Evolutionary conservation across 192 early-diverging fungal species (phyloP), one percentile per base, ranked within the genome.

Genomic region (Gaertneriomyces sp.): DNA sequence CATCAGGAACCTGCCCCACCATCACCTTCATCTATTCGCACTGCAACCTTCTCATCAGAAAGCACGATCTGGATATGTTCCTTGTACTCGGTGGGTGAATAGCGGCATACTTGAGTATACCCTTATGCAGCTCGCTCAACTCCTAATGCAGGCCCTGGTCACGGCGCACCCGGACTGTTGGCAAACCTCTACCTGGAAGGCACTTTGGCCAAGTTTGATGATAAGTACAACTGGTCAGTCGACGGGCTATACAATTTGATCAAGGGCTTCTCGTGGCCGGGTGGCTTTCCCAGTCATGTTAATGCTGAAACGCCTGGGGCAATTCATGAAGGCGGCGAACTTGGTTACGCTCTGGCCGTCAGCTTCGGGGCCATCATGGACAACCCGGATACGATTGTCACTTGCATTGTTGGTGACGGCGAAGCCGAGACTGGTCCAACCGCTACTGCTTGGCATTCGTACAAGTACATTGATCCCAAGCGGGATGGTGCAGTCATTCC

Each of bases 331-430:
- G 77, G 77, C 38, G 77, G 77, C 12, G 77, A 78, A 20, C 60
- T 76, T 8, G 77, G 77, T 14, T 78, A 78, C 42, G 75, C 77
- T 19, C 64, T 78, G 6, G 20, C 70, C 19, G 77, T 78, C 33
- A 73, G 70, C 39, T 78, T 78, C 63, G 77, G 77, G 16, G 77
- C 77, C 8, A 71, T 68, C 40, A 66, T 78, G 73, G 77, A 78
- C 49, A 78, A 74, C 16, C 77, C 77, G 6, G 71, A 78, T 55
- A 47, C 77, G 56, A 73, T 78, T 59, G 77, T 78, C n/a, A 77
- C 74, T 44, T 78, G 75, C 59, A 68, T 78, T 42, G 74, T 78
- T 42, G 77, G 77, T 5, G 75, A 77, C 51, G 75, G 76, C 8
- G 75, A 77, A 58, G 75, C 75, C 16, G 75, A 76, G 43, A 76